A percentile compares a stretch with the other conserved stretches of the same genome.
These are phyloP conservation scores for Wickerhamiella musiphila DNA, from an alignment of 805 yeast genomes.

Conservation along the genomic window DNA sequence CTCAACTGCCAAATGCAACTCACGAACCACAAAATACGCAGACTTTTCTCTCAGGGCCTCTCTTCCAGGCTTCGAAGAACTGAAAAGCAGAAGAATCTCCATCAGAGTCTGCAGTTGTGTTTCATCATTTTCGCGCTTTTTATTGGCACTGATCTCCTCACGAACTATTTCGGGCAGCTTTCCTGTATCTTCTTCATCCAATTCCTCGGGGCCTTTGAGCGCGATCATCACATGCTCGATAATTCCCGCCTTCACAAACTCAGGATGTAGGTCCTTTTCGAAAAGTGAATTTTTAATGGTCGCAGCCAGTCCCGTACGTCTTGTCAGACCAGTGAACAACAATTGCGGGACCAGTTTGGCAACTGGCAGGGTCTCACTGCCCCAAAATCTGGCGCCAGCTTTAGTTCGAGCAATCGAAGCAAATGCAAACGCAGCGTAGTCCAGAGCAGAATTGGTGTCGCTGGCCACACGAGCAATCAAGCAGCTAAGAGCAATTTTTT, in stretches of 20 bases:
- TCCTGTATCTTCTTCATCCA: slow-evolving; percentile 71
- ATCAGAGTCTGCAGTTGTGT: slow-evolving; percentile 51
- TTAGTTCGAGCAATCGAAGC: slow-evolving; percentile 70
- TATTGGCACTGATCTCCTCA: slow-evolving; percentile 60
- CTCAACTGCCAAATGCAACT: slow-evolving; percentile 43
- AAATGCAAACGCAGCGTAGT: slow-evolving; percentile 73
- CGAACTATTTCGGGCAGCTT: slow-evolving; percentile 69
- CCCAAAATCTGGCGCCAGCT: slow-evolving; percentile 47
- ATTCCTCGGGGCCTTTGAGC: slow-evolving; percentile 53
- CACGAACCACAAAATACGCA: slow-evolving; percentile 75
- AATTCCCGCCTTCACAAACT: slow-evolving; percentile 38
- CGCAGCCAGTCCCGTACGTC: slow-evolving; percentile 87
- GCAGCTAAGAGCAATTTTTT: slow-evolving; percentile 40
- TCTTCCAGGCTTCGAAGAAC: slow-evolving; percentile 59
- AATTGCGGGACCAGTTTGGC: slow-evolving; percentile 73
- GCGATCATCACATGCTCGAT: slow-evolving; percentile 74
- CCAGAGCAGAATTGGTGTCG: slow-evolving; percentile 67
- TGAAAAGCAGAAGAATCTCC: slow-evolving; percentile 62
- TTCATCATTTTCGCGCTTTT: slow-evolving; percentile 53
- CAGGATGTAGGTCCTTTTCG: slow-evolving; percentile 51
- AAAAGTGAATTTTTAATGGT: slow-evolving; percentile 81
- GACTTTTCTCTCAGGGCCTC: slow-evolving; percentile 63
- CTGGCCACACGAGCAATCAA: slow-evolving; percentile 64
- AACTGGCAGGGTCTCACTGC: slow-evolving; percentile 60
- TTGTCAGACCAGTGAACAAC: slow-evolving; percentile 52